Evolutionary conservation across 441 rosid genomes (phyloP), one percentile per base, ranked within the genome.

Genomic region (Capsella rubella): DNA sequence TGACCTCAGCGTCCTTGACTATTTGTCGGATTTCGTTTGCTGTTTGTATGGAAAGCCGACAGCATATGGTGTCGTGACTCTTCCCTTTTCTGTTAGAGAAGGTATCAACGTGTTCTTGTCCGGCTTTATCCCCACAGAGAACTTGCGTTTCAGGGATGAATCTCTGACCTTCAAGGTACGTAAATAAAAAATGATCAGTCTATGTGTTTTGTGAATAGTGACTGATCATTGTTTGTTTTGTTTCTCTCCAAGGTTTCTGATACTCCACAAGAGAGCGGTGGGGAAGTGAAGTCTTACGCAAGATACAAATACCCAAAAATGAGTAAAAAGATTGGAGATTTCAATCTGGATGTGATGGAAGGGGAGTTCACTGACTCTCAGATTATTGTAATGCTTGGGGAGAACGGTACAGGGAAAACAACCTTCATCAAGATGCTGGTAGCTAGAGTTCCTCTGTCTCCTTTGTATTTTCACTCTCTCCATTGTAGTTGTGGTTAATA

Each of bases 291-390:
- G 85, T 86, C 97, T 28, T 92, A 94, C 83, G 95, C 95, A 64
- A 86, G 96, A 53, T 92, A 94, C 81, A 87, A 71, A 78, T 94
- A 90, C 76, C 97, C 99, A 3, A 81, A 95, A 56, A 92, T 94
- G 97, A 74, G 77, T 57, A 94, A 90, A 79, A 83, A 85, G 60
- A 97, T 83, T 80, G 99, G 97, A 16, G 82, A 81, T 68, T 94
- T 94, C 71, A 89, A 57, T 73, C 88, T 91, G 78, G 80, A 79
- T 68, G 99, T 92, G 51, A n/a, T 72, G 27, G 99, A 90, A 87
- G 99, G 99, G 67, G 99, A 94, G 85, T 94, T 94, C 76, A 92
- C 99, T 3, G 99, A 90, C 78, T 94, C 97, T 32, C 99, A 92
- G 81, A 94, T 94, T 64, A 68, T 92, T 67, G 97, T 92, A 4